Conservation (phyloP, 805 yeast genomes). For the Isabelozyma rhagii region DNA sequence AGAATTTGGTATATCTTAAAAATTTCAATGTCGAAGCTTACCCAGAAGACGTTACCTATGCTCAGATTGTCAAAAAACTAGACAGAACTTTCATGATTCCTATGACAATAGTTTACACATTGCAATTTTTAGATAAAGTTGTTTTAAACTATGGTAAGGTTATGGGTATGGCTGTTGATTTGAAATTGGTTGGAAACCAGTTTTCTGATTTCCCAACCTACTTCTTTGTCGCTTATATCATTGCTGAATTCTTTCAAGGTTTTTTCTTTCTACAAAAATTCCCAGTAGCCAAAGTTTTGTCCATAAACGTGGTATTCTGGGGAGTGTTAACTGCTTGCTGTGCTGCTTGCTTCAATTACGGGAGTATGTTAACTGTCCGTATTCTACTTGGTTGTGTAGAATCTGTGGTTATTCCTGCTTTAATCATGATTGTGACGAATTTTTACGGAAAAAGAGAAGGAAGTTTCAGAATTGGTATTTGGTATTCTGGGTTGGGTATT, state of each 20-base stretch:
- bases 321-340: slow-evolving; percentile 9
- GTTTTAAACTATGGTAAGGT: slow-evolving; percentile 12
- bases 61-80: slow-evolving; percentile 8
- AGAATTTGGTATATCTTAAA: slow-evolving; percentile 10
- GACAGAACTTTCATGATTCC: slow-evolving; percentile 9
- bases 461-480: slow-evolving; percentile 13
- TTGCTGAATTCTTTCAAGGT: slow-evolving; percentile 13
- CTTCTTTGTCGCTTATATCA: slow-evolving; percentile 12
- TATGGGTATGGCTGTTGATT: slow-evolving; percentile 12
- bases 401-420: slow-evolving; percentile 11
- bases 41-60: slow-evolving; percentile 10
- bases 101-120: slow-evolving; percentile 9
- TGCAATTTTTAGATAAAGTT: slow-evolving; percentile 14
- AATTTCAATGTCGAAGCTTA: slow-evolving; percentile 13
- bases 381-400: slow-evolving; percentile 12
- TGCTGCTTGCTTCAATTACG: slow-evolving; percentile 9
- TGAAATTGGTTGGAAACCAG: slow-evolving; percentile 11
- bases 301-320: slow-evolving; percentile 11
- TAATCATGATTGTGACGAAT: slow-evolving; percentile 10
- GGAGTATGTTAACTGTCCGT: slow-evolving; percentile 10
- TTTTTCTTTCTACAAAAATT: slow-evolving; percentile 9
- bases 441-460: slow-evolving; percentile 9
- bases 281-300: slow-evolving; percentile 11
- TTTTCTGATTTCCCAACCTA: slow-evolving; percentile 12
- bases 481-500: slow-evolving; percentile 14